phyloP scores from a whole-genome alignment of 257 asterid genomes.

The Penstemon eatonii region DNA sequence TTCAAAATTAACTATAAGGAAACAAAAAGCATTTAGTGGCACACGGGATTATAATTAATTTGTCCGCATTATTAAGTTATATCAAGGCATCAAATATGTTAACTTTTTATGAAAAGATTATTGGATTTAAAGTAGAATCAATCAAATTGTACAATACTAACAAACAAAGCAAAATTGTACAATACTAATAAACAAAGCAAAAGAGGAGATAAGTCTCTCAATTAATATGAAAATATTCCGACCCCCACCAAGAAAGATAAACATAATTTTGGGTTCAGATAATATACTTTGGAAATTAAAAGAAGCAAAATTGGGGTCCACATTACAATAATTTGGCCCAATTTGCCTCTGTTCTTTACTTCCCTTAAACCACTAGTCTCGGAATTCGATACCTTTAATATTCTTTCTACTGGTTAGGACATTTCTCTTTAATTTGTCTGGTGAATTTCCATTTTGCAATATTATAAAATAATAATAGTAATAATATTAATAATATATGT shows the following conservation, averaged over 20 bases:
- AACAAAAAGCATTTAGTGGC: not conserved
- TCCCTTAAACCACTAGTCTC: conserved; percentile 9
- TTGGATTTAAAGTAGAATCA: conserved; percentile 20
- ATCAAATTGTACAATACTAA: conserved; percentile 1
- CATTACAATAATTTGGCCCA: not conserved
- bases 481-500: no score
- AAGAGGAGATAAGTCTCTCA: conserved; percentile 9
- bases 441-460: not conserved
- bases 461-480: not conserved
- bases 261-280: not conserved
- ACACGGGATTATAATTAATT: not conserved
- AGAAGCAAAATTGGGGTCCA: conserved; percentile 18
- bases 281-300: not conserved
- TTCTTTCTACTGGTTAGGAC: not conserved
- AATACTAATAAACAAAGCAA: not conserved
- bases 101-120: conserved; percentile 1
- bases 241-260: not conserved
- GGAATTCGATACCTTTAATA: conserved; percentile 20
- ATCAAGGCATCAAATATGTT: conserved; percentile 4
- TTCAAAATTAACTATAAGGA: not conserved
- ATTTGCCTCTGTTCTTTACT: conserved; percentile 18
- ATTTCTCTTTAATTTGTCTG: conserved; percentile 5
- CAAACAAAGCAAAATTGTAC: conserved; percentile 1
- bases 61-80: not conserved
- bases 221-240: not conserved